Evolutionary conservation across 2,329 filamentous ascomycete genomes (phyloP).

Genomic region (Nothophoma quercina): DNA sequence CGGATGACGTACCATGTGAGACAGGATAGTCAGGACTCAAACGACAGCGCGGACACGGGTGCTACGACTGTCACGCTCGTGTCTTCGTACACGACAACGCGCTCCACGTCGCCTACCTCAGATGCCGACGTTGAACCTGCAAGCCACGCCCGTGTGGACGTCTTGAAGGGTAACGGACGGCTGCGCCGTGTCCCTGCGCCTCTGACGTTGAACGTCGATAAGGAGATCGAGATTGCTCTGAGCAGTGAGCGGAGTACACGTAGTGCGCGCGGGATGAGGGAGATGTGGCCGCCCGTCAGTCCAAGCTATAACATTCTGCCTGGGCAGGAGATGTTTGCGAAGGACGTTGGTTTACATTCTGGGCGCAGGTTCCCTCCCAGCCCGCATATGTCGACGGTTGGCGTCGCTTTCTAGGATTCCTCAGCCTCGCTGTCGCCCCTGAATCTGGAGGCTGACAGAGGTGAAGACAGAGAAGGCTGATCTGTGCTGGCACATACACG

Average conservation of each 20-base stretch:
- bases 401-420: constrained; percentile 44
- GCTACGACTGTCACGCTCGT: constrained; percentile 43
- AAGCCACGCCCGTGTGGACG: constrained; percentile 20
- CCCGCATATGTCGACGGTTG: constrained; percentile 34
- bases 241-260: constrained; percentile 21
- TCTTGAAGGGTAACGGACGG: constrained; percentile 35
- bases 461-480: too few relatives aligned
- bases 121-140: constrained; percentile 10
- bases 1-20: constrained; percentile 35
- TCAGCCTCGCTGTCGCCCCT: too few relatives aligned
- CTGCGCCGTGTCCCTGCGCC: constrained; percentile 39
- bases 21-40: constrained; percentile 40
- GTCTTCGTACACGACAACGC: constrained; percentile 21
- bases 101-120: constrained; percentile 9
- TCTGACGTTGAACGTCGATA: constrained; percentile 34
- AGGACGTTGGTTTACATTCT: constrained; percentile 24
- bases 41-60: constrained; percentile 37
- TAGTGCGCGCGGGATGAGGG: constrained; percentile 25
- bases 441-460: too few relatives aligned
- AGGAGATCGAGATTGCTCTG: constrained; percentile 30
- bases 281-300: constrained; percentile 38
- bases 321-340: constrained; percentile 42
- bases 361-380: constrained; percentile 22
- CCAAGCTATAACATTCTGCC: constrained; percentile 37
- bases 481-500: constrained; percentile 8